Base-by-base conservation (phyloP, 345 rosid species). In the Arabidopsis arenosa region DNA sequence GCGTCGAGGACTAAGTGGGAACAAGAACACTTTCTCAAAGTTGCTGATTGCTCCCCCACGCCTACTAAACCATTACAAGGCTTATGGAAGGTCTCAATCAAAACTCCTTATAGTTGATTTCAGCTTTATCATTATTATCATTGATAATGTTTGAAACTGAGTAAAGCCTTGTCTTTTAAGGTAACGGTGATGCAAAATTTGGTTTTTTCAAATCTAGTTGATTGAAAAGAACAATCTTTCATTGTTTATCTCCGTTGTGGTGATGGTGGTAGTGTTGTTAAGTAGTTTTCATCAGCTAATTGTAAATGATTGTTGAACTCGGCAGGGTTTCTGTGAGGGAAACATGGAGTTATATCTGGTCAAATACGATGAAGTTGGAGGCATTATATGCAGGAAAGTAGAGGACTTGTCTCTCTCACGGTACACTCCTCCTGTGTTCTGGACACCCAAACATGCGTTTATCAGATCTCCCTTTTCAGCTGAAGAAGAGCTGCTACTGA, bases 21-120 rank as follows among this genome's bases (percentile, higher is more conserved):
- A 76, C 83, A 93, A 5, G 92, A 89, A 80, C 93, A 92, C 78
- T 94, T 92, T 62, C 81, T 94, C 58, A 94, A 86, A 86, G 86
- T 94, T 61, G 41, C 64, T 36, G 86, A 90, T 82, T 90, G 78
- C 81, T 89, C 84, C 0, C 93, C 98, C 43, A 89, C 90, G 2
- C 59, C 70, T 1, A 62, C 83, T 15, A 87, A 87, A 59, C 98
- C 96, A 4, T 74, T 94, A 80, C 97, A 94, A 81, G 98, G 97
- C 17, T 78, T 92, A 35, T 92, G 96, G 97, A 91, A 92, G 98
- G 96, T 90, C 48, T 44, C 32, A 5, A 15, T 49, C 41, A 1
- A 6, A 39, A 61, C 63, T 60, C 36, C 7, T 58, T 47, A 9
- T 8, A 17, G 26, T 30, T 68, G 11, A n/a, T 49, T 65, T 45